Evolutionary conservation across 768 basidiomycete species (phyloP).

Genomic region (Russula lepida): DNA sequence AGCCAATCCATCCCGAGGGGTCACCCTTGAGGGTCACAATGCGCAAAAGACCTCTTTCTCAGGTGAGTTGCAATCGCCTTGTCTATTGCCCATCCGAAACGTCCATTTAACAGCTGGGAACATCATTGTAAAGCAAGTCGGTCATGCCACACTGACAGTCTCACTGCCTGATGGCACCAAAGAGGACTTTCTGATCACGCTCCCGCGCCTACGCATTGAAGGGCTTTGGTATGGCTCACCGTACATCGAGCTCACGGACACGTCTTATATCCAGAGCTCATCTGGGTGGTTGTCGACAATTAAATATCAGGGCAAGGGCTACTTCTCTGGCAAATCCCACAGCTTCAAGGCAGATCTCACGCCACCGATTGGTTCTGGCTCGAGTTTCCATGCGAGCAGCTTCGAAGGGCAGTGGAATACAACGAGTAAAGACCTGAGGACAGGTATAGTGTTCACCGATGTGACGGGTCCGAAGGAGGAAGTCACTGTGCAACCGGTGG

Average conservation of each 20-base stretch:
- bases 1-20: conserved; percentile 67
- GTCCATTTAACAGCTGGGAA: conserved; percentile 41
- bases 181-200: conserved; percentile 82
- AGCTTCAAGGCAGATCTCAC: conserved; percentile 78
- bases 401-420: conserved; percentile 83
- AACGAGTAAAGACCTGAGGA: conserved; percentile 44
- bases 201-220: conserved; percentile 87
- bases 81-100: background rate
- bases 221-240: conserved; percentile 88
- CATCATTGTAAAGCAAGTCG: conserved; percentile 89
- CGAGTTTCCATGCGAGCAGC: conserved; percentile 28
- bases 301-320: conserved; percentile 92
- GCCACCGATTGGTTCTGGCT: conserved; percentile 30
- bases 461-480: conserved; percentile 68
- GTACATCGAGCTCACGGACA: conserved; percentile 85
- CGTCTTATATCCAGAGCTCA: conserved; percentile 66
- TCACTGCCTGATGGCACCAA: conserved; percentile 44
- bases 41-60: conserved; percentile 96
- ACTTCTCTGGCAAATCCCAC: conserved; percentile 90
- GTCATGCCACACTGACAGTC: conserved; percentile 80
- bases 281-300: conserved; percentile 52
- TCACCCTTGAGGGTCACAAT: conserved; percentile 76
- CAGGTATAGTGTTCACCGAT: conserved; percentile 61
- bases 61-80: conserved; percentile 34
- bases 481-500: conserved; percentile 52